Evolutionary conservation across 352 stramenopile genomes (phyloP).

Genomic region (Globisporangium sylvaticum): DNA sequence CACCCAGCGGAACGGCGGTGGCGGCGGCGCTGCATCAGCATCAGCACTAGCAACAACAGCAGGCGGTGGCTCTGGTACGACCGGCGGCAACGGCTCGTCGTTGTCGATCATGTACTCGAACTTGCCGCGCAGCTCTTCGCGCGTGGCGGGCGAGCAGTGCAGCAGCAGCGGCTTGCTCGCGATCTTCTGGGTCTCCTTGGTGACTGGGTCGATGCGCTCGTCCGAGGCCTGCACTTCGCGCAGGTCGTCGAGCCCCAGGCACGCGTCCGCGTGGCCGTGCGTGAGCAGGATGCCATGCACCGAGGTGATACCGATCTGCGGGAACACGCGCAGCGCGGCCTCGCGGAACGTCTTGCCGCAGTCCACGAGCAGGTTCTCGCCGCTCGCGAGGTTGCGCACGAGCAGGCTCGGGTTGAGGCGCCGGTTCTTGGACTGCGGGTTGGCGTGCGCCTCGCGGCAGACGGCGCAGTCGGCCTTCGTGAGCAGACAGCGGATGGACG

Average conservation of each 20-base stretch:
- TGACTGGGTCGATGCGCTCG: constrained; percentile 46
- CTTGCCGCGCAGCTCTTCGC: constrained; percentile 53
- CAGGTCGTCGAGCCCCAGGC: constrained; percentile 81
- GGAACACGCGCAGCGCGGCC: constrained; percentile 61
- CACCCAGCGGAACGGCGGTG: constrained; percentile 68
- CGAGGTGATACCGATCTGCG: constrained; percentile 34
- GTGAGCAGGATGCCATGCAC: constrained; percentile 80
- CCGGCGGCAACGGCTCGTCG: constrained; percentile 12
- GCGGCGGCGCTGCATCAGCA: not conserved
- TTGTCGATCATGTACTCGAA: constrained; percentile 80
- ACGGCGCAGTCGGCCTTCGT: constrained; percentile 43
- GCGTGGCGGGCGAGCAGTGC: constrained; percentile 57
- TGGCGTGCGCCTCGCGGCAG: constrained; percentile 60
- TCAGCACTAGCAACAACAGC: not conserved
- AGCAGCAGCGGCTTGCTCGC: constrained; percentile 46
- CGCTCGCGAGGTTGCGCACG: constrained; percentile 39
- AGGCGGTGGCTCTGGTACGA: not conserved
- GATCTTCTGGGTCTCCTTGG: constrained; percentile 60
- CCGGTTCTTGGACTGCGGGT: constrained; percentile 71
- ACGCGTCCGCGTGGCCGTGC: constrained; percentile 82
- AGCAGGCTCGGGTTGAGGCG: constrained; percentile 79
- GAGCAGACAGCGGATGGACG: constrained; percentile 72
- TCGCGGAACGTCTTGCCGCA: constrained; percentile 90
- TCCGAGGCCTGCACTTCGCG: constrained; percentile 71
- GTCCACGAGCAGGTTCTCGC: constrained; percentile 76